These are phyloP conservation scores for Psidium guajava DNA, from an alignment of 345 rosid genomes.

Conservation along the genomic window DNA sequence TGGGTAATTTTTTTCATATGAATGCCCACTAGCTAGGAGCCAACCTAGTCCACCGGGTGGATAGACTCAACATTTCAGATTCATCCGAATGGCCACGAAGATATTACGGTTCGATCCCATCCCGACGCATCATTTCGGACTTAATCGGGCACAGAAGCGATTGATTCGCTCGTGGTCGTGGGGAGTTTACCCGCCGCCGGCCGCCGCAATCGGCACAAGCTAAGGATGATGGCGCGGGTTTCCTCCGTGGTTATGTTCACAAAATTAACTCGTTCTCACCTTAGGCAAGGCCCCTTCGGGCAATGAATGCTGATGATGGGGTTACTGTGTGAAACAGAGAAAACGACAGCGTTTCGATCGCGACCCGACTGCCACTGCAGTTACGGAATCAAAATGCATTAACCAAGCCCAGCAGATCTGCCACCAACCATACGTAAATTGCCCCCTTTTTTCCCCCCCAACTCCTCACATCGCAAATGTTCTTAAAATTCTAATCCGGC, in stretches of 20 bases:
- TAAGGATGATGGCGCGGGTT: not conserved
- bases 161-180: not conserved
- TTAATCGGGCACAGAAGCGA: not conserved
- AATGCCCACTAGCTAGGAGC: not conserved
- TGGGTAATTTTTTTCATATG: not conserved
- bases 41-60: not conserved
- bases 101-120: not conserved
- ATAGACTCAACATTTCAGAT: not conserved
- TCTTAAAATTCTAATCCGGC: not conserved
- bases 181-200: no score
- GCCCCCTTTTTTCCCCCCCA: no score
- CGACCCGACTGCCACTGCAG: not conserved
- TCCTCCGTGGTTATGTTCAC: not conserved
- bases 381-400: not conserved
- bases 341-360: not conserved
- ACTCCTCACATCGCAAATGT: not conserved
- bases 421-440: not conserved
- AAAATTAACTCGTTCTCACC: not conserved
- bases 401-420: not conserved
- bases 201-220: no score
- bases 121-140: not conserved
- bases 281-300: not conserved
- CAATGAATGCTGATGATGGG: not conserved
- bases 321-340: not conserved
- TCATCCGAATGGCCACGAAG: not conserved